phyloP scores from a whole-genome alignment of 768 basidiomycete genomes.

The Crassisporium funariophilum region DNA sequence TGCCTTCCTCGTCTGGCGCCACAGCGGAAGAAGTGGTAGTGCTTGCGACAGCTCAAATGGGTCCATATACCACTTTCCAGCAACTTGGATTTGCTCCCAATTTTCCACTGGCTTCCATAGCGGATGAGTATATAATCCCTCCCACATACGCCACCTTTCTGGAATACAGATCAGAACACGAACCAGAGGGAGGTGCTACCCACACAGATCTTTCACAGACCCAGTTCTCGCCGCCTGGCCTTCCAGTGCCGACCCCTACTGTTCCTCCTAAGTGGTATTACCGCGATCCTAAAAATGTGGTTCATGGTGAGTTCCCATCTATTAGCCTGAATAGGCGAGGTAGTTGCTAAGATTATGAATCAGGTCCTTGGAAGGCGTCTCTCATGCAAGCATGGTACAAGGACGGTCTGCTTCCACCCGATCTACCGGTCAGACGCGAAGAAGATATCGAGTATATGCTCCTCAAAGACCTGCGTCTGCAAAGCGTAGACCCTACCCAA shows the following conservation, averaged over 20 bases:
- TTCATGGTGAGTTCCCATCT: slow-evolving; percentile 61
- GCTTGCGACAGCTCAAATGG: slow-evolving; percentile 69
- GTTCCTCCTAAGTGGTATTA: slow-evolving; percentile 82
- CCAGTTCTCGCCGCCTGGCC: slow-evolving; percentile 79
- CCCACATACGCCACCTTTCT: slow-evolving; percentile 85
- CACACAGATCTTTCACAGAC: slow-evolving; percentile 53
- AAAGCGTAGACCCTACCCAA: slow-evolving; percentile 79
- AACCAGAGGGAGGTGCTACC: slow-evolving; percentile 51
- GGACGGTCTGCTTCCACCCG: slow-evolving; percentile 79
- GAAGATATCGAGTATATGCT: slow-evolving; percentile 69
- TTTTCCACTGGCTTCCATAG: slow-evolving; percentile 86
- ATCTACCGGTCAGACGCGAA: slow-evolving; percentile 79
- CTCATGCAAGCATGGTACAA: slow-evolving; percentile 91
- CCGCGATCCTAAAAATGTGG: slow-evolving; percentile 75
- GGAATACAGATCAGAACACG: slow-evolving; percentile 64
- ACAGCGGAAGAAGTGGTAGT: slow-evolving; percentile 69
- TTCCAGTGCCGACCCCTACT: slow-evolving; percentile 68
- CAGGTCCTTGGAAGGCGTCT: slow-evolving; percentile 86
- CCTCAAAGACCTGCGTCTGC: slow-evolving; percentile 74
- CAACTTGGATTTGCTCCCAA: slow-evolving; percentile 84
- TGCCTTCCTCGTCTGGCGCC: slow-evolving; percentile 35
- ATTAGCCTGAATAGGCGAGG: background rate
- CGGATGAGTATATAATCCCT: slow-evolving; percentile 90
- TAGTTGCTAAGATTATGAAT: slow-evolving; percentile 8
- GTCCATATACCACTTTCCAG: slow-evolving; percentile 91